Evolutionary conservation across 1,284 basidiomycete species (phyloP).

Genomic region (Cryptococcus hybrid): DNA sequence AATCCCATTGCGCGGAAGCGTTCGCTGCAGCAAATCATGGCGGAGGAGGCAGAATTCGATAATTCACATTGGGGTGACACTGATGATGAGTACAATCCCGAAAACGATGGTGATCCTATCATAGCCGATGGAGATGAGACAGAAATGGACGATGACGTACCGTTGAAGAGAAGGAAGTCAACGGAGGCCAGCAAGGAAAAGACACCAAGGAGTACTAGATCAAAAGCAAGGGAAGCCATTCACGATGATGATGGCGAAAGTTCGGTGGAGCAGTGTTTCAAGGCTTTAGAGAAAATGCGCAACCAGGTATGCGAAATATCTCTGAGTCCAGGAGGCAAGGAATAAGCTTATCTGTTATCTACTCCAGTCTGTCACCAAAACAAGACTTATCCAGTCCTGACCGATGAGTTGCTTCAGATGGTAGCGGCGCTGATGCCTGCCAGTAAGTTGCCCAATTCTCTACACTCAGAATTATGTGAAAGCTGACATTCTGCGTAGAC

Average conservation of each 20-base stretch:
- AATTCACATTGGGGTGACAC: conserved; percentile 37
- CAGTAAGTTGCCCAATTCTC: conserved; percentile 22
- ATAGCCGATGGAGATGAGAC: conserved; percentile 13
- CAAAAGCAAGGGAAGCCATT: conserved; percentile 5
- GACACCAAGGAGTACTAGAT: not conserved
- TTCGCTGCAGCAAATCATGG: conserved; percentile 28
- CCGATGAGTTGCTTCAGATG: conserved; percentile 36
- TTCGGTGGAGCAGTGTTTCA: conserved; percentile 26
- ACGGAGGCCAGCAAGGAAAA: conserved; percentile 3
- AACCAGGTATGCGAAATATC: conserved; percentile 18
- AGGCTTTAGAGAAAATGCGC: conserved; percentile 23
- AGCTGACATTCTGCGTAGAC: conserved; percentile 13
- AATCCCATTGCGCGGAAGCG: conserved; percentile 31
- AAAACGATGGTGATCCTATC: conserved; percentile 15
- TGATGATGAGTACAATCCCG: conserved; percentile 17
- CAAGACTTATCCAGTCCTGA: conserved; percentile 17
- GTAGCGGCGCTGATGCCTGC: conserved; percentile 41
- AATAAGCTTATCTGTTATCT: too few relatives aligned
- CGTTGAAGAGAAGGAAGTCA: conserved; percentile 9
- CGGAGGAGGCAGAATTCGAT: conserved; percentile 35
- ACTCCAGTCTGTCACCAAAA: conserved; percentile 2
- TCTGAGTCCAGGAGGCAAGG: too few relatives aligned
- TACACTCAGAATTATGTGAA: too few relatives aligned
- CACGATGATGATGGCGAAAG: not conserved
- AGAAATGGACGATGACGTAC: conserved; percentile 55